phyloP scores from a whole-genome alignment of 805 yeast species.

The Saccharomycopsis amapae region DNA sequence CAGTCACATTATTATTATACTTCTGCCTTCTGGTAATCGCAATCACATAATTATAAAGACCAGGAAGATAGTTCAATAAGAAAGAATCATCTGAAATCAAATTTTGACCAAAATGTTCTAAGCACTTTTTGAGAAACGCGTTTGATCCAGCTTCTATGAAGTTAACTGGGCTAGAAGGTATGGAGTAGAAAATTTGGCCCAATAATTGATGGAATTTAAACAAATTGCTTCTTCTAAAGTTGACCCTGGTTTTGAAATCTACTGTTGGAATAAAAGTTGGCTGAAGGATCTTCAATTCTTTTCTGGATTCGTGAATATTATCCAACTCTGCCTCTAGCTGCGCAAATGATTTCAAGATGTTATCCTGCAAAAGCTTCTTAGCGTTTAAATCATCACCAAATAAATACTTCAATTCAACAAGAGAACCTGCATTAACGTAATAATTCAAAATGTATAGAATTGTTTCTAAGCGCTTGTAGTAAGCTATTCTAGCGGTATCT shows the following conservation, averaged over 20 bases:
- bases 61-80: conserved; percentile 58
- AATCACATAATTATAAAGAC: conserved; percentile 31
- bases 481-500: conserved; percentile 63
- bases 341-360: conserved; percentile 47
- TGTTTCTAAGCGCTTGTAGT: conserved; percentile 61
- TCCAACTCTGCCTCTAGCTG: conserved; percentile 50
- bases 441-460: conserved; percentile 51
- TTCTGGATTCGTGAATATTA: conserved; percentile 45
- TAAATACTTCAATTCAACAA: conserved; percentile 11
- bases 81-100: conserved; percentile 58
- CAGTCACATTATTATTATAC: conserved; percentile 4
- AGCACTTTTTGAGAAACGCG: conserved; percentile 33
- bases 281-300: conserved; percentile 42
- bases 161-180: conserved; percentile 31
- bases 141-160: conserved; percentile 27
- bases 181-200: conserved; percentile 56
- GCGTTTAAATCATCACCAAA: conserved; percentile 25
- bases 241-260: conserved; percentile 41
- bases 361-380: conserved; percentile 31
- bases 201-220: conserved; percentile 63
- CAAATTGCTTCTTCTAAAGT: conserved; percentile 55
- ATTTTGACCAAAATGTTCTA: conserved; percentile 37
- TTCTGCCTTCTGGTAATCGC: conserved; percentile 1
- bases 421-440: conserved; percentile 25
- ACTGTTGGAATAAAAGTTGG: conserved; percentile 39